Evolutionary conservation across 2,329 filamentous ascomycete genomes (phyloP).

Genomic region (Aspergillus fijiensis): DNA sequence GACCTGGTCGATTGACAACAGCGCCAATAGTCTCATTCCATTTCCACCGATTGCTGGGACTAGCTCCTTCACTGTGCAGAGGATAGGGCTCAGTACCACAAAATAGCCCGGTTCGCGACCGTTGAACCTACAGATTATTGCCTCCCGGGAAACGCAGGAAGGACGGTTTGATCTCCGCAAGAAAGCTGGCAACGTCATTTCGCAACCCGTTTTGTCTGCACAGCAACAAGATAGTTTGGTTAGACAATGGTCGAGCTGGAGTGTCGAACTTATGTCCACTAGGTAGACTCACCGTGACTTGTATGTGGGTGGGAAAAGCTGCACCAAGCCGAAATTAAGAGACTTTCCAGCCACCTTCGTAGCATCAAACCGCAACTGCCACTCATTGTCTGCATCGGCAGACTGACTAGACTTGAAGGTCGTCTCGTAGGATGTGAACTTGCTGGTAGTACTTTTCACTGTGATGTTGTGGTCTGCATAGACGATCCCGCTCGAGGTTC

Average conservation of each 20-base stretch:
- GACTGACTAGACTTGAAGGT: background rate
- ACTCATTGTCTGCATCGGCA: background rate
- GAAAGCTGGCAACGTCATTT: conserved; percentile 53
- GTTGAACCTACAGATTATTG: conserved; percentile 53
- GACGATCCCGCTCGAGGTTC: background rate
- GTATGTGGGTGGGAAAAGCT: background rate
- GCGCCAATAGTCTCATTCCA: conserved; percentile 56
- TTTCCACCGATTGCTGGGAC: conserved; percentile 39
- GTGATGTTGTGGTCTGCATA: background rate
- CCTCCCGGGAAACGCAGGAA: conserved; percentile 65
- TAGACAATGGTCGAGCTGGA: background rate
- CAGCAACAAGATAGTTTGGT: background rate
- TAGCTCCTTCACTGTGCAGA: conserved; percentile 21
- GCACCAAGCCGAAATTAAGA: background rate
- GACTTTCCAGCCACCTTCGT: background rate
- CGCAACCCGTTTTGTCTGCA: conserved; percentile 53
- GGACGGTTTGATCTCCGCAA: conserved; percentile 54
- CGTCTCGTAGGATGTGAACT: background rate
- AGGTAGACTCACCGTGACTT: background rate
- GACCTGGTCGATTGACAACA: conserved; percentile 48
- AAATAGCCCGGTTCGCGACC: background rate
- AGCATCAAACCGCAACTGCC: background rate
- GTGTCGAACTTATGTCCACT: too few relatives aligned
- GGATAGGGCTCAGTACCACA: background rate
- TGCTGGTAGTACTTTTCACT: background rate